Base-by-base conservation (phyloP, 768 basidiomycete genomes). In the Sarcodon aspratus region DNA sequence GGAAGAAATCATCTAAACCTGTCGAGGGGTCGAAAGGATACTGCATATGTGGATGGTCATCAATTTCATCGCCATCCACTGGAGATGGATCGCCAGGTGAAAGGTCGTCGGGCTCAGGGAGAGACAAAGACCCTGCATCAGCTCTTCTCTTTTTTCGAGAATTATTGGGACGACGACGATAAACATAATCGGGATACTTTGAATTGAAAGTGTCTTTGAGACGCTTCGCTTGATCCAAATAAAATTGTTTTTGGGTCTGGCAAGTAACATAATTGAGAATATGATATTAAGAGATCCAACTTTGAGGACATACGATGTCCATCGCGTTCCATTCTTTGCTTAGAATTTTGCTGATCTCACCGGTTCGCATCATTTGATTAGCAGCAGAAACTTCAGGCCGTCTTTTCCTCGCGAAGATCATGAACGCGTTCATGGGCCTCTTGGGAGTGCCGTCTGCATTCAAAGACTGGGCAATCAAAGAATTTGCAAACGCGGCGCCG, bases 341-440 rank as follows among this genome's bases (percentile, higher is more conserved):
- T 53, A 92, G 69, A 48, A 92, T 79, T 66, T 92, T 92, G 69
- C 82, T 85, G 48, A 92, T 88, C 58, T 92, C 89, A 12, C 89
- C 89, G 0, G 89, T 92, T 36, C 89, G 81, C 85, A 92, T 83
- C 42, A 85, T 78, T 62, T 89, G 87, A 61, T 92, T 85, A 54
- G 85, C 84, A n/a, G 85, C 79, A 7, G 85, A 80, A 33, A 92
- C 85, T 63, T 92, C 85, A 13, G 88, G 88, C 38, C 88, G 70
- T 50, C 88, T 74, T 47, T 82, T 75, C 18, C 88, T 78, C 52
- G 89, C 88, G 57, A 90, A 92, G 51, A 92, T 91, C 88, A 92
- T 91, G 69, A 92, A 92, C 17, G 88, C 88, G 63, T 92, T 92
- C 88, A 92, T 91, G 33, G 88, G 88, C 10, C 88, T 80, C 61